phyloP scores from a whole-genome alignment of 2,329 filamentous ascomycete genomes.

The Macrophomina phaseolina region DNA sequence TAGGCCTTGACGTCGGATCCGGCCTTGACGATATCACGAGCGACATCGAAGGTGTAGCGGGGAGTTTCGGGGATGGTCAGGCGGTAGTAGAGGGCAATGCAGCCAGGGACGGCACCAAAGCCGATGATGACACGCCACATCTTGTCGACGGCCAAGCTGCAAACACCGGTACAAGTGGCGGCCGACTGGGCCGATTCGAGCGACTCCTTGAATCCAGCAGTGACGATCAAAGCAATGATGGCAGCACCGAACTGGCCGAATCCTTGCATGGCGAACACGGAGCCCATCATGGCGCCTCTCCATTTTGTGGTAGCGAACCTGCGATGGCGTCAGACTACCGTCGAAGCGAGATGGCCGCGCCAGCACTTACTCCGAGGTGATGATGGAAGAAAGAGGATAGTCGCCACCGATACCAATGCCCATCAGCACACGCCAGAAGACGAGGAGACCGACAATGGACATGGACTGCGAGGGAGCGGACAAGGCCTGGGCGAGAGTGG shows the following conservation, averaged over 20 bases:
- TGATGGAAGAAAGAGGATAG: slow-evolving; percentile 81
- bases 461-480: slow-evolving; percentile 42
- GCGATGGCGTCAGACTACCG: not conserved
- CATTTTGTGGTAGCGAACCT: slow-evolving; percentile 81
- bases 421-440: slow-evolving; percentile 50
- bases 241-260: slow-evolving; percentile 79
- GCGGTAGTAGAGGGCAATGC: slow-evolving; percentile 83
- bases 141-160: slow-evolving; percentile 77
- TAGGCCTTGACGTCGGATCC: slow-evolving; percentile 77
- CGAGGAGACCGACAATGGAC: slow-evolving; percentile 46
- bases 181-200: slow-evolving; percentile 59
- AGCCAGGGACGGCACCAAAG: slow-evolving; percentile 79
- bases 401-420: slow-evolving; percentile 65
- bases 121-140: slow-evolving; percentile 86
- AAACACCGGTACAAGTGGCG: slow-evolving; percentile 65
- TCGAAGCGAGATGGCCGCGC: too few relatives aligned
- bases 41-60: slow-evolving; percentile 84
- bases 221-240: slow-evolving; percentile 76
- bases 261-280: slow-evolving; percentile 87
- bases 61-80: slow-evolving; percentile 88
- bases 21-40: slow-evolving; percentile 75
- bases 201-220: slow-evolving; percentile 71
- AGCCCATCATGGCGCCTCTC: slow-evolving; percentile 85
- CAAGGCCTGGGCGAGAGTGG: slow-evolving; percentile 47
- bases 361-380: slow-evolving; percentile 71